Conservation (phyloP, 2,329 filamentous ascomycete genomes). For the Verticillium isaacii region DNA sequence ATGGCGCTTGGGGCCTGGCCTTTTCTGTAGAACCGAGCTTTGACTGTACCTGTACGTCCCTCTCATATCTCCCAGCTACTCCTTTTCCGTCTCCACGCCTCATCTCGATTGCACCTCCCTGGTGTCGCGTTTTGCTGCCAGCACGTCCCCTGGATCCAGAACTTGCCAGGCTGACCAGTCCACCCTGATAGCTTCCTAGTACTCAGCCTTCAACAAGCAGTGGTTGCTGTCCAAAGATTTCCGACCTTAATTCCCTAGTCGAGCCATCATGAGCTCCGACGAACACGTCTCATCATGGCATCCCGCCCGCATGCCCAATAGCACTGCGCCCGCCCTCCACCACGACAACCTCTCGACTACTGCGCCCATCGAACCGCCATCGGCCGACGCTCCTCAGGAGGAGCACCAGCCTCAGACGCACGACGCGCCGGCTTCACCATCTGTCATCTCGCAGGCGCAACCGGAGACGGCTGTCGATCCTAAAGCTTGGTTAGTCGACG, state of each 20-base stretch:
- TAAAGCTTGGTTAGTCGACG: constrained; percentile 1
- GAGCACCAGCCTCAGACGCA: background rate
- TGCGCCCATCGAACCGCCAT: background rate
- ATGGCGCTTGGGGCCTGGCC: constrained; percentile 1
- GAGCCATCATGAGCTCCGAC: constrained; percentile 30
- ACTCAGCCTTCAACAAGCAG: background rate
- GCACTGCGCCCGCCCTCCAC: constrained; percentile 14
- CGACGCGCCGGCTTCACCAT: background rate
- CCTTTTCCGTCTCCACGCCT: background rate
- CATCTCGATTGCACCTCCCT: background rate
- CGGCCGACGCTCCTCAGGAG: background rate
- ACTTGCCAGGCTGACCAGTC: background rate
- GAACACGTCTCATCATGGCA: constrained; percentile 32
- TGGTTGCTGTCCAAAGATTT: background rate
- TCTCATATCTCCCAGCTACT: background rate
- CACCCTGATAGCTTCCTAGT: background rate
- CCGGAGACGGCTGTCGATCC: background rate
- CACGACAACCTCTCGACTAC: background rate
- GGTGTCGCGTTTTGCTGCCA: constrained; percentile 7
- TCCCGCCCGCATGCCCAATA: constrained; percentile 34
- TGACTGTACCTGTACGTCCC: constrained; percentile 11
- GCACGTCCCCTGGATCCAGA: background rate
- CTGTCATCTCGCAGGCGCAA: background rate
- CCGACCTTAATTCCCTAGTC: background rate
- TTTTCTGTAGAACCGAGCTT: constrained; percentile 3